Base-by-base conservation (phyloP, 129 eudicot species). In the Escallonia rubra region DNA sequence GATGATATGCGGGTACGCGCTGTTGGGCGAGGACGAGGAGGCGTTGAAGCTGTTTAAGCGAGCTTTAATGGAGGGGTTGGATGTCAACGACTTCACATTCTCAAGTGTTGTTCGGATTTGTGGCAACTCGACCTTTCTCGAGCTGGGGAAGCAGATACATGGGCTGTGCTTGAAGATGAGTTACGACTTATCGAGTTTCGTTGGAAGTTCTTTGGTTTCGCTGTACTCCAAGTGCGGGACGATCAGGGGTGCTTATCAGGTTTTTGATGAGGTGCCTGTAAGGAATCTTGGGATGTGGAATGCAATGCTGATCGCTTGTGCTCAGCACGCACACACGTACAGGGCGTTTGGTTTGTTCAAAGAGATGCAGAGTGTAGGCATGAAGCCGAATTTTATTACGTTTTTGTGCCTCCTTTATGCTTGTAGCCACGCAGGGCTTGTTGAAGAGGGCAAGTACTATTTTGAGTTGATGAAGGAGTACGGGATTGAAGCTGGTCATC, bases 251-350 rank as follows among this genome's bases (percentile, higher is more conserved):
- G 87, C 98, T 52, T 89, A 89, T 72, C 82, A 39, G 50, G 87
- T 78, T 60, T 92, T 92, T 56, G 72, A 80, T 48, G 96, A 86
- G 77, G 80, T 76, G 47, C 13, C 23, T 0, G 61, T 57, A 44
- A 89, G 66, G 75, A 92, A 88, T 72, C 69, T 89, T 65, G 96
- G 98, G 12, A 73, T 82, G 83, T 89, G 96, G 98, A 92, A 92
- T 56, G 76, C 98, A 0, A 88, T 92, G 96, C 70, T 92, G 57
- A 83, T 79, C 43, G 96, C 95, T 0, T 92, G 98, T 23, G 98
- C 98, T 12, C 98, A 92, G 50, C 98, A 92, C 61, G 74, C 86
- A 1, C 95, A 88, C 65, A 82, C 84, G 5, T 11, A 66, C 5
- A 92, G 78, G 61, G 91, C 78, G 11, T 82, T 89, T 49, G 83